Conservation (phyloP, 257 asterid species). For the Jasminum sambac region DNA sequence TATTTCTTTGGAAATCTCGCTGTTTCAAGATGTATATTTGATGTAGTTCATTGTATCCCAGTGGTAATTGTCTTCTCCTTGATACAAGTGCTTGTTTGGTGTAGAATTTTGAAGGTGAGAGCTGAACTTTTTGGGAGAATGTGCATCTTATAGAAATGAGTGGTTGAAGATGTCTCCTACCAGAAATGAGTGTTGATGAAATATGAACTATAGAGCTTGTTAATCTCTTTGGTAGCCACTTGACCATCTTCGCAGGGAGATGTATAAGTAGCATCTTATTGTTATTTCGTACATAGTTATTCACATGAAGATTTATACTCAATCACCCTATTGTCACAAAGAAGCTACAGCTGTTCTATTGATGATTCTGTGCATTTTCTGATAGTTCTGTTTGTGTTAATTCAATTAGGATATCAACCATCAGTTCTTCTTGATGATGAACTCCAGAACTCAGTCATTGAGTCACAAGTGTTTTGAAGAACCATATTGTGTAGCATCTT, state of each 20-base stretch:
- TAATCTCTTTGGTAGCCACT: not conserved
- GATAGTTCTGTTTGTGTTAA: not conserved
- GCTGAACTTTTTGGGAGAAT: too few species aligned
- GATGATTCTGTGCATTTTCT: not conserved
- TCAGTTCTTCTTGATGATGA: conserved; percentile 10
- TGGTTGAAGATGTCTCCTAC: too few species aligned
- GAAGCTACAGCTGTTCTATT: not conserved
- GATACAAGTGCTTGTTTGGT: too few species aligned
- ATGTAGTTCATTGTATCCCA: too few species aligned
- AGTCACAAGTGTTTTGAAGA: not conserved
- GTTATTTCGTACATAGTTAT: conserved; percentile 3
- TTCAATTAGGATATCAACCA: conserved; percentile 7
- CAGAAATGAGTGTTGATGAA: too few species aligned
- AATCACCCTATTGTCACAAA: conserved; percentile 9
- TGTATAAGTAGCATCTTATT: not conserved
- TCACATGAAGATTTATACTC: not conserved
- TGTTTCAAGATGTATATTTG: too few species aligned
- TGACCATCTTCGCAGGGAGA: conserved; percentile 9
- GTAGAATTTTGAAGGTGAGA: too few species aligned
- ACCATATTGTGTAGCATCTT: not conserved
- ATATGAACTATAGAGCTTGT: too few species aligned
- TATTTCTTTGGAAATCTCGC: too few species aligned
- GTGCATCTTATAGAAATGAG: too few species aligned
- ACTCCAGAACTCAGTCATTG: conserved; percentile 8
- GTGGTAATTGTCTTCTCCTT: too few species aligned